Conservation (phyloP, 345 rosid species). For the Gossypium anomalum region DNA sequence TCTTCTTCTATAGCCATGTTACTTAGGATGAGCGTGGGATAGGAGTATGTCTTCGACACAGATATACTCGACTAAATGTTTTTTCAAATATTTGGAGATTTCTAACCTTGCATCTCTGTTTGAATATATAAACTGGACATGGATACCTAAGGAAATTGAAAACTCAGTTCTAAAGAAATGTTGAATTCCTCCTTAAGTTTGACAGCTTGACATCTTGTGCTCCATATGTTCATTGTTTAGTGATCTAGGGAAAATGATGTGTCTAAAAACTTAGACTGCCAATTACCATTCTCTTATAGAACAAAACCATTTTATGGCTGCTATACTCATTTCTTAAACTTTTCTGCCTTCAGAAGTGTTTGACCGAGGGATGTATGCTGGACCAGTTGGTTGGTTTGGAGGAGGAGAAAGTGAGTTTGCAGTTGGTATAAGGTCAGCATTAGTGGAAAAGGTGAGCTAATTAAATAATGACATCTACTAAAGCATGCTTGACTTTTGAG, state of each 20-base stretch:
- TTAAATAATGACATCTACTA: background rate
- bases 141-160: background rate
- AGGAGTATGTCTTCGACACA: background rate
- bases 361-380: constrained; percentile 96
- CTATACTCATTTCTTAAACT: background rate
- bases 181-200: background rate
- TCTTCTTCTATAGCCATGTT: background rate
- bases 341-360: constrained; percentile 47
- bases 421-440: constrained; percentile 83
- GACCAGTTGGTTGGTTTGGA: constrained; percentile 94
- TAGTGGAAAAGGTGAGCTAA: constrained; percentile 64
- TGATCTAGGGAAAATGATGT: background rate
- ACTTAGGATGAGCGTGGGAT: background rate
- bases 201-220: background rate
- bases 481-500: background rate
- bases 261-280: background rate
- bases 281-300: background rate
- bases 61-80: background rate
- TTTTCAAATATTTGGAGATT: background rate
- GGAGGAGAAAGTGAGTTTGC: constrained; percentile 94
- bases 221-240: background rate
- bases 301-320: background rate
- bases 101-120: background rate
- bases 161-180: background rate
- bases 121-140: background rate